These are phyloP conservation scores for Xylaria sp. DNA, from an alignment of 2,329 filamentous ascomycete genomes.

Conservation along the genomic window DNA sequence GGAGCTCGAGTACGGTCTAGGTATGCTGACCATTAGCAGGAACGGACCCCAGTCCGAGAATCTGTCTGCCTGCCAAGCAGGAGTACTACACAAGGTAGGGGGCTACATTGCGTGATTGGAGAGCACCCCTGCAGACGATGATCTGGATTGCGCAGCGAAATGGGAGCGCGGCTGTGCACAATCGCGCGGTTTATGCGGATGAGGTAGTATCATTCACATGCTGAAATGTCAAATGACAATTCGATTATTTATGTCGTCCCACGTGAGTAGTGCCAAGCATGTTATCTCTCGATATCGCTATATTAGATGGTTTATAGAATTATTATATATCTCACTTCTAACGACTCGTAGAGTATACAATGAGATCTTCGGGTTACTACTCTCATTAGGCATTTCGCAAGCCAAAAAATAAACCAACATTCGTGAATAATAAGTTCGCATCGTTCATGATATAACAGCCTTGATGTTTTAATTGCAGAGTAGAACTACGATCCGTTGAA, in stretches of 20 bases:
- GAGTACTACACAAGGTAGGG: neutral
- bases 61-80: slow-evolving; percentile 22
- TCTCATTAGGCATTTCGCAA: too few species aligned
- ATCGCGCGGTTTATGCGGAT: neutral
- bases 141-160: neutral
- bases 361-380: too few species aligned
- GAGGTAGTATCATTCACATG: neutral
- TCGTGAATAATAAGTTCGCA: too few species aligned
- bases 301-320: too few species aligned
- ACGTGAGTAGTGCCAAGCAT: neutral
- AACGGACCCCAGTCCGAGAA: slow-evolving; percentile 7
- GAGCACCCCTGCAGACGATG: neutral
- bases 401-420: too few species aligned
- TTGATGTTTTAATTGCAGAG: neutral
- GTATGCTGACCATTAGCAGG: slow-evolving; percentile 6
- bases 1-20: neutral
- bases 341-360: too few species aligned
- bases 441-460: too few species aligned
- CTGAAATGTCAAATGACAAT: neutral
- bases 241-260: neutral
- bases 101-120: slow-evolving; percentile 1
- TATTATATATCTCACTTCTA: too few species aligned
- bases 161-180: slow-evolving; percentile 14
- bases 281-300: neutral
- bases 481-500: neutral